Evolutionary conservation across 352 stramenopile genomes (phyloP).

Genomic region (Globisporangium canariense): DNA sequence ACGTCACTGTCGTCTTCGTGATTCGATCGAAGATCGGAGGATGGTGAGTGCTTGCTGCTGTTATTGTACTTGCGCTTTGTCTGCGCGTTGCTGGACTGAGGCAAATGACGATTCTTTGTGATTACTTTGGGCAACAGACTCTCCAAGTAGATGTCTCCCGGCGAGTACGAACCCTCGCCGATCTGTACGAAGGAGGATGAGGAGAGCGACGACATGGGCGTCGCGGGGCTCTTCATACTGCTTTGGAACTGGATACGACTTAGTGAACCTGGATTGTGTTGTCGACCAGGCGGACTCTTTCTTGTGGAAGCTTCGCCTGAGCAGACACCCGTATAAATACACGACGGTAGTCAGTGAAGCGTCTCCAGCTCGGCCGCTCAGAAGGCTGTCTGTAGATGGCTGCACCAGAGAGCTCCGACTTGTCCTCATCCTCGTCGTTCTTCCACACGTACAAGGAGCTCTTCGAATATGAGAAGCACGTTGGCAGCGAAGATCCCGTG

Average conservation of each 20-base stretch:
- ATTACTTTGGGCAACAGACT: conserved; percentile 43
- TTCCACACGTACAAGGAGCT: conserved; percentile 58
- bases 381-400: not conserved
- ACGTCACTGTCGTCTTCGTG: conserved; percentile 15
- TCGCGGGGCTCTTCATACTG: conserved; percentile 15
- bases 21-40: not conserved
- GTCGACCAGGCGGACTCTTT: not conserved
- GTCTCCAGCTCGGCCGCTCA: not conserved
- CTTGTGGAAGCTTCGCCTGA: not conserved
- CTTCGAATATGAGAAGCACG: conserved; percentile 63
- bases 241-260: not conserved
- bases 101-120: not conserved
- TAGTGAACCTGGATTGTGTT: not conserved
- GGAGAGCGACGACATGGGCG: conserved; percentile 18
- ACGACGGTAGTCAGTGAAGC: not conserved
- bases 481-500: conserved; percentile 21
- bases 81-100: not conserved
- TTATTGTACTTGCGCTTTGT: conserved; percentile 5
- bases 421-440: conserved; percentile 28
- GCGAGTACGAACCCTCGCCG: conserved; percentile 47
- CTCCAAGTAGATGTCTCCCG: conserved; percentile 55
- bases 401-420: not conserved
- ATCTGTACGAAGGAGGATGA: conserved; percentile 49
- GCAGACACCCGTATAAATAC: not conserved
- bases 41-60: not conserved